Evolutionary conservation across 129 eudicot genomes (phyloP).

Genomic region (Saposhnikovia divaricata): DNA sequence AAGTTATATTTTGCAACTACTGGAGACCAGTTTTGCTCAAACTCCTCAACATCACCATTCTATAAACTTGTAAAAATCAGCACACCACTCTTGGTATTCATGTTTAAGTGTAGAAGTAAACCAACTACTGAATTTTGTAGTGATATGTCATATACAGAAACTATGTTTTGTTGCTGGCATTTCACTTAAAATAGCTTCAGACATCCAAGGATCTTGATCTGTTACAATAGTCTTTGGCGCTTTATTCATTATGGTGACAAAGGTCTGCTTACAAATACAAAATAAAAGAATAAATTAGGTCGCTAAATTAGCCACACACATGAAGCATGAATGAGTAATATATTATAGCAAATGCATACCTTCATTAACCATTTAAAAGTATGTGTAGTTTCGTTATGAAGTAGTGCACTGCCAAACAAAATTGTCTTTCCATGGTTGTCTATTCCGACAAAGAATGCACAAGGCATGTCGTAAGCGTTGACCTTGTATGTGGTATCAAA

Average conservation of each 20-base stretch:
- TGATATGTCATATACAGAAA: neutral
- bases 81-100: neutral
- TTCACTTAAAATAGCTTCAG: neutral
- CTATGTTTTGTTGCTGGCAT: neutral
- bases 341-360: too few species aligned
- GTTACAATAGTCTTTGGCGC: neutral
- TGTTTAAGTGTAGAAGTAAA: neutral
- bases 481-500: too few species aligned
- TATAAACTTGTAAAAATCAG: neutral
- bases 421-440: neutral
- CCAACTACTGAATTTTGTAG: neutral
- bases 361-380: neutral
- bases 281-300: too few species aligned
- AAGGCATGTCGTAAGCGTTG: too few species aligned
- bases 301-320: too few species aligned
- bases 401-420: neutral
- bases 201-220: neutral
- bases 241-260: neutral
- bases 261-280: too few species aligned
- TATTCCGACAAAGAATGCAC: too few species aligned
- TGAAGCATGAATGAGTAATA: too few species aligned
- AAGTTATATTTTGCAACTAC: neutral
- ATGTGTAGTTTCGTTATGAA: neutral
- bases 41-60: neutral
- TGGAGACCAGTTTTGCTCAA: neutral